Percentiles rank a stretch among this genome's conserved stretches.
Evolutionary conservation across 805 yeast genomes (phyloP).

Genomic region (Suhomyces kilbournensis): DNA sequence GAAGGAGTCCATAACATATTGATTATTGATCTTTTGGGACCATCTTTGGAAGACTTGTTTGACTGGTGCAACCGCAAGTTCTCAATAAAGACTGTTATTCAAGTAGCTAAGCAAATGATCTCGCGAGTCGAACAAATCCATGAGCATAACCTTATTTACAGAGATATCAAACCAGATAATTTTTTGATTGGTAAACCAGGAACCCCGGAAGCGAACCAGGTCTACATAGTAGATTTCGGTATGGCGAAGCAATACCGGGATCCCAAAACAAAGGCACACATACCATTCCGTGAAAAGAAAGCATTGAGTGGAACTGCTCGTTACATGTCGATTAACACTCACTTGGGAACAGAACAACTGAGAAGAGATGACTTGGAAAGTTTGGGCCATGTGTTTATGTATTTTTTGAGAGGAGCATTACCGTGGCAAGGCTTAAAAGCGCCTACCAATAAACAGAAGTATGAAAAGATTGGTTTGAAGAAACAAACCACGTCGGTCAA

Average conservation of each 20-base stretch:
- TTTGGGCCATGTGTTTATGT: conserved; percentile 93
- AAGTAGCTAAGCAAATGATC: conserved; percentile 94
- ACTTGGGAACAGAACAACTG: conserved; percentile 93
- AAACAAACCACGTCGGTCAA: conserved; percentile 84
- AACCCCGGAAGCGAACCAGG: conserved; percentile 76
- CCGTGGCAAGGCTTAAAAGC: conserved; percentile 99
- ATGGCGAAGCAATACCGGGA: conserved; percentile 98
- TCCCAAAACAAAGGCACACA: conserved; percentile 92
- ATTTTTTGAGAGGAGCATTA: conserved; percentile 87
- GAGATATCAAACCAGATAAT: conserved; percentile 98
- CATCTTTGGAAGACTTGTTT: conserved; percentile 91
- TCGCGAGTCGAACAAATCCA: conserved; percentile 82
- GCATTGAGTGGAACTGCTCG: conserved; percentile 97
- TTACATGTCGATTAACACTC: conserved; percentile 97
- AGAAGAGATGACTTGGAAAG: conserved; percentile 96
- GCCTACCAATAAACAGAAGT: conserved; percentile 95
- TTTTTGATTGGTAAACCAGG: conserved; percentile 90
- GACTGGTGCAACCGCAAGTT: conserved; percentile 98
- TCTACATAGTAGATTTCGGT: conserved; percentile 93
- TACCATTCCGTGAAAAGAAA: conserved; percentile 95
- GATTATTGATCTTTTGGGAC: conserved; percentile 93
- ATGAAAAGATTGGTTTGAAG: conserved; percentile 95
- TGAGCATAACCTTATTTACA: conserved; percentile 83
- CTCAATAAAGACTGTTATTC: conserved; percentile 82
- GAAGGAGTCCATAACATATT: conserved; percentile 95